A percentile compares a stretch with the other conserved stretches of the same genome.
Conservation (phyloP, 306 rosid species). For the Delonix regia region DNA sequence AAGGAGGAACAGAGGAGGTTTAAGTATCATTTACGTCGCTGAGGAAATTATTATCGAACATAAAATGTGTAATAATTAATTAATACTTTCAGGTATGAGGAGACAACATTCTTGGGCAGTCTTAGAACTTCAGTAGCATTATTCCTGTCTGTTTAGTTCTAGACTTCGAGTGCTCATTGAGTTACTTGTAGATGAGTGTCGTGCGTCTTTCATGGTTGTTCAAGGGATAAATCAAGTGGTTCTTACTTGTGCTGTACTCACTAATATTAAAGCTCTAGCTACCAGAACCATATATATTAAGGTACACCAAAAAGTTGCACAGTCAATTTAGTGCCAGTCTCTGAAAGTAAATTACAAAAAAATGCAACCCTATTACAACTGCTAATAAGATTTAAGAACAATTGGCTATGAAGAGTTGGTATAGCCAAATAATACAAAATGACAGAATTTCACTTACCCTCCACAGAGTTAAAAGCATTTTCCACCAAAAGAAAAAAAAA, state of each 20-base stretch:
- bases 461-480: not conserved
- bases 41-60: not conserved
- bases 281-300: not conserved
- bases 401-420: not conserved
- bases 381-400: not conserved
- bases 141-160: not conserved
- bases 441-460: not conserved
- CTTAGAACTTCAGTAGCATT: constrained; percentile 3
- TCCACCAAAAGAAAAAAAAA: too few species aligned
- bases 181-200: not conserved
- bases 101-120: not conserved
- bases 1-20: not conserved
- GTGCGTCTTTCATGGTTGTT: not conserved
- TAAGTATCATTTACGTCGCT: too few species aligned
- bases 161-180: not conserved
- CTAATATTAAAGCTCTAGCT: constrained; percentile 7
- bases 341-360: not conserved
- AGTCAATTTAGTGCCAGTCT: not conserved
- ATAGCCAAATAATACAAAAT: not conserved
- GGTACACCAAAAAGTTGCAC: not conserved
- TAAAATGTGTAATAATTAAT: not conserved
- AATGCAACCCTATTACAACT: not conserved
- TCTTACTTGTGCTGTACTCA: not conserved
- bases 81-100: not conserved
- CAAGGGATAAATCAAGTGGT: not conserved